A percentile compares a stretch with the other conserved stretches of the same genome.
These are phyloP conservation scores for Jacaranda mimosifolia DNA, from an alignment of 257 asterid genomes.

Conservation along the genomic window DNA sequence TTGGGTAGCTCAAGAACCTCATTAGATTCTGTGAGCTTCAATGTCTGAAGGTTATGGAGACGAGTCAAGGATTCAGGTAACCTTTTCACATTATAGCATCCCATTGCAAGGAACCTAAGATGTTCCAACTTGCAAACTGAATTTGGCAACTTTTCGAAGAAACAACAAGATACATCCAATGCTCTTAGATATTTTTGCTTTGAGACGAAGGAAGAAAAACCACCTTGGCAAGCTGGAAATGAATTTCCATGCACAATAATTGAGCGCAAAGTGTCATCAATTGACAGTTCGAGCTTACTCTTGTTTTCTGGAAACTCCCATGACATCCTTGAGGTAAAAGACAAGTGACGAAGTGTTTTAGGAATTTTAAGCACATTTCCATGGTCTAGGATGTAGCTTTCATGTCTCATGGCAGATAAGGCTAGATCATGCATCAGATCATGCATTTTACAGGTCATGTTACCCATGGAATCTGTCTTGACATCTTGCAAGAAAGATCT, in stretches of 20 bases:
- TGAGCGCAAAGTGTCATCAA: slow-evolving; percentile 21
- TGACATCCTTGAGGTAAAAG: neutral
- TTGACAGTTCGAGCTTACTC: neutral
- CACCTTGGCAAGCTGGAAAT: neutral
- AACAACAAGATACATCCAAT: neutral
- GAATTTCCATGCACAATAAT: neutral
- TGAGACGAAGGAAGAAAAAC: slow-evolving; percentile 12
- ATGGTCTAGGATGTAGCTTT: neutral
- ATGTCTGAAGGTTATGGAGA: slow-evolving; percentile 38
- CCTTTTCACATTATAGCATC: neutral
- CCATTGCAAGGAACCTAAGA: slow-evolving; percentile 25
- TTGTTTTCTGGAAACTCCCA: neutral
- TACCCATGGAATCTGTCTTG: neutral
- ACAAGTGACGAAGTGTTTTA: slow-evolving; percentile 29
- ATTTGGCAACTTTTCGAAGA: neutral
- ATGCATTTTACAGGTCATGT: slow-evolving; percentile 30
- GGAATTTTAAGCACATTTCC: neutral
- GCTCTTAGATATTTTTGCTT: slow-evolving; percentile 31
- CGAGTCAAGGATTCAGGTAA: slow-evolving; percentile 34
- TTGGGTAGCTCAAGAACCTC: slow-evolving; percentile 30
- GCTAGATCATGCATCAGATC: slow-evolving; percentile 42
- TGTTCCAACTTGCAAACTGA: slow-evolving; percentile 19
- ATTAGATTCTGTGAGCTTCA: neutral
- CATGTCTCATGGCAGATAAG: slow-evolving; percentile 25
- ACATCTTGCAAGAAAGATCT: slow-evolving; percentile 42